A percentile compares a stretch with the other conserved stretches of the same genome.
Conservation (phyloP, 257 asterid species). For the Asclepias syriaca region DNA sequence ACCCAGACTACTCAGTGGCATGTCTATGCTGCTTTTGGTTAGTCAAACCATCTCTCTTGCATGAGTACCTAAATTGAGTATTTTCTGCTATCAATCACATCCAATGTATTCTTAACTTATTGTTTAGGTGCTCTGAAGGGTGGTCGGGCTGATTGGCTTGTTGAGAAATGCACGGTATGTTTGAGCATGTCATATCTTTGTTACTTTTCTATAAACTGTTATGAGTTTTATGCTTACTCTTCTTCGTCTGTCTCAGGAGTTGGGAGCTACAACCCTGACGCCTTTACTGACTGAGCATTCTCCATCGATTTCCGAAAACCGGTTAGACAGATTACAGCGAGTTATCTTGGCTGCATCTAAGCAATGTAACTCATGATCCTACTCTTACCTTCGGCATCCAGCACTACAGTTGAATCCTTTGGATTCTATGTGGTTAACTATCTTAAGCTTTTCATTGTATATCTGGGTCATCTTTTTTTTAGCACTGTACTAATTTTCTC, state of each 20-base stretch:
- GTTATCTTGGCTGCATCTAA: constrained; percentile 84
- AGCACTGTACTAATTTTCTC: neutral
- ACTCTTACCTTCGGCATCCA: constrained; percentile 9
- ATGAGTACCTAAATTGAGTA: neutral
- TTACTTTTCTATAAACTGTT: constrained; percentile 5
- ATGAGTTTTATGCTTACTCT: constrained; percentile 6
- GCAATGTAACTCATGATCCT: constrained; percentile 47
- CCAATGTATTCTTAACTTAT: constrained; percentile 3
- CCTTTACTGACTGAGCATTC: constrained; percentile 82
- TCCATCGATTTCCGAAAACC: constrained; percentile 66
- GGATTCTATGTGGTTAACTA: constrained; percentile 2
- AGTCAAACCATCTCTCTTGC: constrained; percentile 18
- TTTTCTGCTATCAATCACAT: constrained; percentile 1
- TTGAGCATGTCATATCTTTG: constrained; percentile 23
- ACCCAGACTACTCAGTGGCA: constrained; percentile 71
- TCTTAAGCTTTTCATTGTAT: neutral
- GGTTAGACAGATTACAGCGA: constrained; percentile 78
- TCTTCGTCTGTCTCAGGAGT: constrained; percentile 50
- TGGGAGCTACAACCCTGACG: constrained; percentile 86
- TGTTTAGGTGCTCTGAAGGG: constrained; percentile 82
- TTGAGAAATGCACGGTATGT: constrained; percentile 96
- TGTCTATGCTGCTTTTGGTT: constrained; percentile 86
- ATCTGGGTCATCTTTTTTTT: neutral
- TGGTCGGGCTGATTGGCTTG: constrained; percentile 98
- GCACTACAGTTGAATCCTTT: constrained; percentile 1